Conservation (phyloP, 1,139 yeast species). For the Meyerozyma elateridarum region DNA sequence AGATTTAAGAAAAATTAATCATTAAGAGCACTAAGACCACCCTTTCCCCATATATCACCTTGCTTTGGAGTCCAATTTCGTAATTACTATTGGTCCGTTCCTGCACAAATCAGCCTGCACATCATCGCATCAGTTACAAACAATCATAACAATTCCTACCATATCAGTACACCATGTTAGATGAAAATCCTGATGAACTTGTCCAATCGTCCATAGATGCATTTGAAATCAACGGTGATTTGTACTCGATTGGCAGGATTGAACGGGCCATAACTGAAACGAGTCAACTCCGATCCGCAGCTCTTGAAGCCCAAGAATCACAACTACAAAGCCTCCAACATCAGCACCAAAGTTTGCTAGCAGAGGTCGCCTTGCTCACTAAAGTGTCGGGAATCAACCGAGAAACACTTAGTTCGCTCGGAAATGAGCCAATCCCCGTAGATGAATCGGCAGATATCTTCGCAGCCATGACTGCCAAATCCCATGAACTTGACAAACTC, state of each 20-base stretch:
- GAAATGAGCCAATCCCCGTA: neutral
- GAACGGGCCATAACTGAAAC: constrained; percentile 8
- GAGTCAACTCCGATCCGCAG: constrained; percentile 6
- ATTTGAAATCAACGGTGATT: constrained; percentile 12
- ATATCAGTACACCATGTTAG: no score
- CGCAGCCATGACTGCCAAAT: constrained; percentile 23
- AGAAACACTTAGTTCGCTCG: constrained; percentile 1
- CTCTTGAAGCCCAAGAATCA: constrained; percentile 1
- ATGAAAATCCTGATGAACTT: constrained; percentile 12
- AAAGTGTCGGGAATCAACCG: constrained; percentile 1
- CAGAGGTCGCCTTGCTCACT: constrained; percentile 2
- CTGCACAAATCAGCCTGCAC: no score
- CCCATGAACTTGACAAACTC: constrained; percentile 40
- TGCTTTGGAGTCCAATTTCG: no score
- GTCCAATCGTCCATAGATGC: constrained; percentile 11
- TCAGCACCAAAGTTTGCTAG: neutral
- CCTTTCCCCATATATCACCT: no score
- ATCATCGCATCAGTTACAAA: no score
- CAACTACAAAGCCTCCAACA: constrained; percentile 3
- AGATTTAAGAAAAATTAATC: no score
- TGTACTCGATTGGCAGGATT: constrained; percentile 9
- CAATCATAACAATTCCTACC: no score
- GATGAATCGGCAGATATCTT: constrained; percentile 20
- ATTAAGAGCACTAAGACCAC: no score
- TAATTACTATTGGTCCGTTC: no score